These are phyloP conservation scores for Talaromyces adpressus DNA, from an alignment of 495 filamentous ascomycete species.

Conservation along the genomic window DNA sequence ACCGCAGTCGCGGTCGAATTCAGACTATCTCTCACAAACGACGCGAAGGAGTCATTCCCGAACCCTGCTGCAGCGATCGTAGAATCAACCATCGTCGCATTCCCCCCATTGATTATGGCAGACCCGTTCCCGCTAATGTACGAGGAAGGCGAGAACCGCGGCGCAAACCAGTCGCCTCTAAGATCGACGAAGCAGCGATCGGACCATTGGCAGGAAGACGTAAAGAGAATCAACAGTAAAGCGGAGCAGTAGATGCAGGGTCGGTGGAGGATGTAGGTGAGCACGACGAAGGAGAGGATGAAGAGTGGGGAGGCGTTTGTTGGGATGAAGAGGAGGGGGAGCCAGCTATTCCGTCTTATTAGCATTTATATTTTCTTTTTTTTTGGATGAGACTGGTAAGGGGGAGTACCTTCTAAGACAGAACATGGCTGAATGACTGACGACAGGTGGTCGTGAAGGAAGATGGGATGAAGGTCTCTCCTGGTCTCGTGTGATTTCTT, in stretches of 20 bases:
- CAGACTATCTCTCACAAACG: conserved; percentile 51
- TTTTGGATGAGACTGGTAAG: conserved; percentile 54
- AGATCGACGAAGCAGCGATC: conserved; percentile 86
- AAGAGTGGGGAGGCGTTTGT: conserved; percentile 78
- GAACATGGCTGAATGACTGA: conserved; percentile 52
- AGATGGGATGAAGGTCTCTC: background rate
- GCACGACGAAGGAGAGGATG: conserved; percentile 83
- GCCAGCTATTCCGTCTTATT: conserved; percentile 18
- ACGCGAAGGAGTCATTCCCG: conserved; percentile 19
- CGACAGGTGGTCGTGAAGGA: background rate
- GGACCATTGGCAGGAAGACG: conserved; percentile 85
- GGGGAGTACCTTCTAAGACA: conserved; percentile 67
- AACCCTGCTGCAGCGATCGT: background rate
- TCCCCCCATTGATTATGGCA: background rate
- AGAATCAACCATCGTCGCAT: background rate
- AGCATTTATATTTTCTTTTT: conserved; percentile 43
- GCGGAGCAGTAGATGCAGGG: conserved; percentile 89
- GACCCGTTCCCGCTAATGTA: conserved; percentile 2
- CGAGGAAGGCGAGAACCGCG: conserved; percentile 36
- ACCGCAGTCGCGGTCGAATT: conserved; percentile 64
- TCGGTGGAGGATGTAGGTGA: conserved; percentile 83
- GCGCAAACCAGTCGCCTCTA: conserved; percentile 74
- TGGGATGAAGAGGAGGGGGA: conserved; percentile 40
- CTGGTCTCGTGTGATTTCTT: background rate
- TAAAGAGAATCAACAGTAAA: conserved; percentile 80